Evolutionary conservation across 345 rosid genomes (phyloP).

Genomic region (Boechera stricta): DNA sequence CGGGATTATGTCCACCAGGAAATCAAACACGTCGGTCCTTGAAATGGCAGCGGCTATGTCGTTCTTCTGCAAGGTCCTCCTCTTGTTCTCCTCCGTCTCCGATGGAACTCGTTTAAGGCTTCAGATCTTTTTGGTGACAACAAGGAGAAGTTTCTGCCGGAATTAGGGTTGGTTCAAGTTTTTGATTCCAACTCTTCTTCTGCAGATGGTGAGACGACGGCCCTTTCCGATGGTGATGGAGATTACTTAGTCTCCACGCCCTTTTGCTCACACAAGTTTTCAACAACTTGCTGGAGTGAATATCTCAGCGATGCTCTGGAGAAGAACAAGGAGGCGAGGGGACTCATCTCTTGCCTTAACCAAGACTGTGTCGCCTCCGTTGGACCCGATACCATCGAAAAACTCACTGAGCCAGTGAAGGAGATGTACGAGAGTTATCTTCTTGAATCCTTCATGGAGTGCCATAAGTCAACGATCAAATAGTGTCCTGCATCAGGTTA

Average conservation of each 20-base stretch:
- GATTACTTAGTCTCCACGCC: constrained; percentile 35
- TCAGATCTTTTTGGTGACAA: constrained; percentile 27
- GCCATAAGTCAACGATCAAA: constrained; percentile 9
- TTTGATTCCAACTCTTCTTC: not conserved
- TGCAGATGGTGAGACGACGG: not conserved
- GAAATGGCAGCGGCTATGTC: constrained; percentile 65
- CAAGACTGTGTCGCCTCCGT: constrained; percentile 5
- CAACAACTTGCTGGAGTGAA: constrained; percentile 21
- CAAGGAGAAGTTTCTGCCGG: constrained; percentile 23
- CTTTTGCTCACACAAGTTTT: constrained; percentile 39
- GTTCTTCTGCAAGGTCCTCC: constrained; percentile 67
- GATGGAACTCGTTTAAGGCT: constrained; percentile 23
- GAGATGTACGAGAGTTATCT: constrained; percentile 21
- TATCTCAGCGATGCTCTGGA: constrained; percentile 6
- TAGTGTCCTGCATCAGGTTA: constrained; percentile 31
- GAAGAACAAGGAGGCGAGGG: not conserved
- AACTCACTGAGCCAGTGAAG: not conserved
- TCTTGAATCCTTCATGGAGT: not conserved
- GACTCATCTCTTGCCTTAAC: constrained; percentile 1
- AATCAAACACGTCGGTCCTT: constrained; percentile 63
- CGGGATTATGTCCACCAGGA: constrained; percentile 62
- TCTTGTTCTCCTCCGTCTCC: constrained; percentile 53
- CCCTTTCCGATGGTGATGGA: not conserved
- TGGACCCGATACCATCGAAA: constrained; percentile 30
- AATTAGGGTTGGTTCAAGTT: constrained; percentile 28